Evolutionary conservation across 306 rosid species (phyloP), one percentile per base, ranked within the genome.

Genomic region (Amphicarpaea edgeworthii): DNA sequence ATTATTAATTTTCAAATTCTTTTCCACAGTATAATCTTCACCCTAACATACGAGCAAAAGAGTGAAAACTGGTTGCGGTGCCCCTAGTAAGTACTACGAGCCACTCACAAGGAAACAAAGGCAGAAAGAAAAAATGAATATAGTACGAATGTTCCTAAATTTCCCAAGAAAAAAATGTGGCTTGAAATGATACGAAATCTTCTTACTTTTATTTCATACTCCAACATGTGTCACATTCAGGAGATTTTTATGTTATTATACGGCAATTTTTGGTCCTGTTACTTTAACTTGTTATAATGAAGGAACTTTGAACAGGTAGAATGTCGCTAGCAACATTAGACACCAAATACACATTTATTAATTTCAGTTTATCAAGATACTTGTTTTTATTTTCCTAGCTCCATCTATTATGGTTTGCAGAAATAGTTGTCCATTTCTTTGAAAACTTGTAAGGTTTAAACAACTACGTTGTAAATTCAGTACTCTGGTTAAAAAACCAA

Each of bases 281-380:
- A 12, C 17, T 76, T 23, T n/a, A 16, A 50, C 37, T 78, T 68
- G 70, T 43, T 37, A 16, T 47, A 49, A 24, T 49, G 11, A 49
- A 68, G 64, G 60, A 26, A 9, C 19, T 34, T 5, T 73, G 50
- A 40, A 61, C 12, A 67, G 73, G 71, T 75, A 70, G 75, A 71
- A 58, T 60, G 81, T 81, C 61, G 26, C 77, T 50, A 2, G 42
- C 76, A 67, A 37, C 64, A 47, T 37, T 46, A 66, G 24, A 67
- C 43, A n/a, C 40, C 54, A 21, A 54, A 24, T 20, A 65, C 1
- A 58, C 51, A 47, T 54, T 73, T 53, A 72, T 79, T 43, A 51
- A 63, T 72, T 51, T 62, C 10, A 17, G 23, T 26, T 23, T 28
- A 60, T 79, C 54, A 65, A 51, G 30, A 28, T 46, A 42, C 50